Percentiles rank a stretch among this genome's conserved stretches.
Conservation (phyloP, 768 basidiomycete genomes). For the Boletellus ananas region DNA sequence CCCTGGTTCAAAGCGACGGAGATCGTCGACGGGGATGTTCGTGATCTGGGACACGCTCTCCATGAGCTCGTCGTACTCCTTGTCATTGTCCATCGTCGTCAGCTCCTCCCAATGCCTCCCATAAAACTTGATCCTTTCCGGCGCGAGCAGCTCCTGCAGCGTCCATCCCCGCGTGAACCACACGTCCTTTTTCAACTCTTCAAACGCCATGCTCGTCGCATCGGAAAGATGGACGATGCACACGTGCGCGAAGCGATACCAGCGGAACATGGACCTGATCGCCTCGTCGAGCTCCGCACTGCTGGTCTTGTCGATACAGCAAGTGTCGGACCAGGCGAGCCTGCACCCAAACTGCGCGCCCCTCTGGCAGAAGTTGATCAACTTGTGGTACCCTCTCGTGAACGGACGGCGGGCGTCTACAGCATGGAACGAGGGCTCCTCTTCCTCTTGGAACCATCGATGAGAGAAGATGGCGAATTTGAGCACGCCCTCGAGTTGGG, state of each 20-base stretch:
- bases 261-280: slow-evolving; percentile 18
- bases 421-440: slow-evolving; percentile 6
- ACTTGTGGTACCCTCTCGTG: slow-evolving; percentile 10
- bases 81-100: slow-evolving; percentile 4
- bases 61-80: slow-evolving; percentile 1
- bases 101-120: slow-evolving; percentile 8
- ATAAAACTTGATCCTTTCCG: slow-evolving; percentile 8
- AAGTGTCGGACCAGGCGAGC: slow-evolving; percentile 17
- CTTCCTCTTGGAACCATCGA: slow-evolving; percentile 11
- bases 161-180: slow-evolving; percentile 17
- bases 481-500: slow-evolving; percentile 1
- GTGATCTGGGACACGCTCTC: slow-evolving; percentile 4
- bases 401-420: slow-evolving; percentile 1
- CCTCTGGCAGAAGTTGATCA: slow-evolving; percentile 9
- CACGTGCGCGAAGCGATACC: slow-evolving; percentile 11
- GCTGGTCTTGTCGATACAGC: slow-evolving; percentile 14
- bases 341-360: slow-evolving; percentile 7
- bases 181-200: slow-evolving; percentile 1
- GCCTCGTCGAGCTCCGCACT: slow-evolving; percentile 17
- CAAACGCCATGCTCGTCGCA: neutral
- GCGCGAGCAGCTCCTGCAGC: slow-evolving; percentile 14
- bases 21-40: slow-evolving; percentile 7
- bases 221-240: slow-evolving; percentile 15
- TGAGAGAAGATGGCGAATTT: slow-evolving; percentile 17
- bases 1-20: slow-evolving; percentile 9